Evolutionary conservation across 495 filamentous ascomycete species (phyloP).

Genomic region (Talaromyces trachyspermus): DNA sequence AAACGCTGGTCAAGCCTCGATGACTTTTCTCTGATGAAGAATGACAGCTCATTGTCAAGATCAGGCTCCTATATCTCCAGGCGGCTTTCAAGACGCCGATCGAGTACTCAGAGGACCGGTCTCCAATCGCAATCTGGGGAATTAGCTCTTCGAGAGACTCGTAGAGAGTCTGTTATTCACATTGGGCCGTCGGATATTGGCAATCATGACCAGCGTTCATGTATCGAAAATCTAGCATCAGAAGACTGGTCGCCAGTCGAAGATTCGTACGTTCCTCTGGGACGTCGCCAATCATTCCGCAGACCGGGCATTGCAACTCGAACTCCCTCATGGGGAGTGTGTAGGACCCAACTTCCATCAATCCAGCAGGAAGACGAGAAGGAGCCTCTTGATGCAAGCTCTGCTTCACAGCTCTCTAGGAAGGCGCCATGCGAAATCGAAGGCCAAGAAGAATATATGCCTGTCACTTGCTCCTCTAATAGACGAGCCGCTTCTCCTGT

Average conservation of each 20-base stretch:
- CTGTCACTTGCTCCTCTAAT: conserved; percentile 4
- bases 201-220: background rate
- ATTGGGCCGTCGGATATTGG: conserved; percentile 2
- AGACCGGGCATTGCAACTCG: conserved; percentile 44
- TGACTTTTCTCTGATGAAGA: background rate
- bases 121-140: background rate
- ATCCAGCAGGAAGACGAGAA: conserved; percentile 19
- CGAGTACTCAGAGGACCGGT: background rate
- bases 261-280: conserved; percentile 27
- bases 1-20: conserved; percentile 6
- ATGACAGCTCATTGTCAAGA: conserved; percentile 1
- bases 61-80: conserved; percentile 5
- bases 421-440: conserved; percentile 13
- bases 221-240: background rate
- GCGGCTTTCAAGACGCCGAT: background rate
- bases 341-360: conserved; percentile 18
- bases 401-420: conserved; percentile 9
- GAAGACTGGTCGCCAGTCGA: conserved; percentile 17
- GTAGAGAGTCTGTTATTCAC: background rate
- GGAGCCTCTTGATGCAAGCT: conserved; percentile 8
- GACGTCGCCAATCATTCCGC: conserved; percentile 41
- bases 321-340: conserved; percentile 21
- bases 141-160: background rate
- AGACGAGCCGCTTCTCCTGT: conserved; percentile 32
- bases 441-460: conserved; percentile 7